Evolutionary conservation across 2,329 filamentous ascomycete genomes (phyloP), one percentile per base, ranked within the genome.

Genomic region (Drechslerella stenobrocha): DNA sequence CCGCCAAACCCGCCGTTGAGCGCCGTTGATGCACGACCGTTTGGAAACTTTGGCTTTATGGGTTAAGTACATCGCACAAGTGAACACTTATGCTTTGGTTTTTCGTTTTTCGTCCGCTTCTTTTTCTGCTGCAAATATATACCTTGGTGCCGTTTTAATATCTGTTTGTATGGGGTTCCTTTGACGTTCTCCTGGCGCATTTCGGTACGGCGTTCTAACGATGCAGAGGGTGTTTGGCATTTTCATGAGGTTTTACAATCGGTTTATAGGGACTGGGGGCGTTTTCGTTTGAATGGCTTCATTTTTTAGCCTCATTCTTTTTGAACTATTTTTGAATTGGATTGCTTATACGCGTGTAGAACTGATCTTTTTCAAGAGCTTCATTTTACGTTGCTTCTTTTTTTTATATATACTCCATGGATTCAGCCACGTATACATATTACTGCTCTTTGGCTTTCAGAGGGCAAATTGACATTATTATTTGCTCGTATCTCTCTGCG

Each of bases 1-100:
- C 72, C 64, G 2, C 57, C 64, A 58, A 63, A 51, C 23, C 63
- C 63, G 0, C 63, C 63, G 7, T 28, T 67, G 34, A 67, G 63
- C 18, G 63, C 63, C 5, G 55, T 67, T 15, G 63, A 67, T 5
- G 22, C 20, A 9, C 30, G 47, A 8, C 53, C 48, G 6, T 67
- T 67, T 42, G 63, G 63, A 55, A 55, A 44, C 18, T 67, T 67
- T 37, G 48, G 60, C 2, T 67, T 67, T 32, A 67, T 67, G 50
- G 45, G 34, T 13, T 42, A 55, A 46, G 44, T 52, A 42, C n/a
- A n/a, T n/a, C n/a, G n/a, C n/a, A n/a, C n/a, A n/a, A n/a, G n/a
- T n/a, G n/a, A n/a, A n/a, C n/a, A n/a, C n/a, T n/a, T n/a, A n/a
- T n/a, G n/a, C n/a, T n/a, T n/a, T n/a, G n/a, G n/a, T n/a, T n/a